Percentiles rank a stretch among this genome's conserved stretches.
These are phyloP conservation scores for Fusarium denticulatum DNA, from an alignment of 2,329 filamentous ascomycete genomes.

Conservation along the genomic window DNA sequence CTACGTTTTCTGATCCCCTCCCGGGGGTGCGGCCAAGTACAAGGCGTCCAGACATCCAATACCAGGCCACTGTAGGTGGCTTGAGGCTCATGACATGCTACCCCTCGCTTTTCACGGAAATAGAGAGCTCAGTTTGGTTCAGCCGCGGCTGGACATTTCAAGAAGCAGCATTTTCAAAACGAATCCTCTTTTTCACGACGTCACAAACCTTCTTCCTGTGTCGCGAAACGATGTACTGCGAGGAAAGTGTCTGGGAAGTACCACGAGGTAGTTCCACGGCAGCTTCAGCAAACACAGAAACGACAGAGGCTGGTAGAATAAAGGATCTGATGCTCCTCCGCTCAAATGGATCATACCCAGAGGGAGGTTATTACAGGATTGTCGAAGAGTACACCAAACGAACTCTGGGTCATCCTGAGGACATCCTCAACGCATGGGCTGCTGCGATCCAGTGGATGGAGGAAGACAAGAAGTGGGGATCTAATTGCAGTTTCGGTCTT, in stretches of 20 bases:
- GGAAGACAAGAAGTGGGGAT: neutral
- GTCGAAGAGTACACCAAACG: neutral
- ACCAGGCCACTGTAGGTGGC: neutral
- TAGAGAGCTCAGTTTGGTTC: neutral
- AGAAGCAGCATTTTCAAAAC: neutral
- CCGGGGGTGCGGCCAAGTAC: accelerated
- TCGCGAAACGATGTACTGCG: neutral
- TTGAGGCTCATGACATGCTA: neutral
- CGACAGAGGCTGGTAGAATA: neutral
- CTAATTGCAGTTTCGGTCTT: neutral
- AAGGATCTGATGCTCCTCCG: neutral
- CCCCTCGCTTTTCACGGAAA: neutral
- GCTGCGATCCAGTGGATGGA: neutral
- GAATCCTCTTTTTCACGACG: neutral
- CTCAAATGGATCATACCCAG: neutral
- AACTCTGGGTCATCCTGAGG: neutral
- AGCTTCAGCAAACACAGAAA: neutral
- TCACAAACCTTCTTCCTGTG: neutral
- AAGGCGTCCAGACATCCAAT: neutral
- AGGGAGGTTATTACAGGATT: neutral
- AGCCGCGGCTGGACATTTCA: neutral
- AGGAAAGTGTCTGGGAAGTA: neutral
- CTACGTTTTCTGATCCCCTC: accelerated
- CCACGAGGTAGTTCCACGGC: neutral
- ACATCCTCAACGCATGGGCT: neutral